These are phyloP conservation scores for Aechmea fasciata DNA, from an alignment of 176 grass and related monocot species.

Conservation along the genomic window DNA sequence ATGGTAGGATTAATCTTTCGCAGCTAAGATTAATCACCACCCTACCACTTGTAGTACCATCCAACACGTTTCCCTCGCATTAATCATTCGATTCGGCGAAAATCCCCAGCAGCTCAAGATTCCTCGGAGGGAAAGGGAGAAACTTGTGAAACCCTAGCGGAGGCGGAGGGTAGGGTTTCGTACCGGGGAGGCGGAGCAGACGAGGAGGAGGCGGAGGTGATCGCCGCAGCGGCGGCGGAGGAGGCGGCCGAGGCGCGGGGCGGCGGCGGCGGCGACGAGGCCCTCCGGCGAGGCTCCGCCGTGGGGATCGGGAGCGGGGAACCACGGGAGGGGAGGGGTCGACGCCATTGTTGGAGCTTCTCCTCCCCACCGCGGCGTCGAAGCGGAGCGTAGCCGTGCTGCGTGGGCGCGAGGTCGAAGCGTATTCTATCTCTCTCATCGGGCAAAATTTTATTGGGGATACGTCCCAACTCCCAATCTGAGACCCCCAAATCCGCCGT, in stretches of 20 bases:
- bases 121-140: not conserved
- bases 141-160: not conserved
- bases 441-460: too few species aligned
- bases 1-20: too few species aligned
- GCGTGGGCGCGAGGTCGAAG: too few species aligned
- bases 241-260: conserved; percentile 35
- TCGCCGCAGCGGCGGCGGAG: conserved; percentile 33
- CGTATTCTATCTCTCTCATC: too few species aligned
- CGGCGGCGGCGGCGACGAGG: conserved; percentile 34
- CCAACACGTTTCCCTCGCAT: not conserved
- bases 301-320: not conserved
- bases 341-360: not conserved
- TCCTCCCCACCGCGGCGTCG: too few species aligned
- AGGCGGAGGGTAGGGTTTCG: not conserved
- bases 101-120: not conserved
- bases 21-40: too few species aligned
- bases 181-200: conserved; percentile 25
- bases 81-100: not conserved
- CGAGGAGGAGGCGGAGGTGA: conserved; percentile 30
- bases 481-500: too few species aligned
- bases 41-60: not conserved
- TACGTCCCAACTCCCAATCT: too few species aligned
- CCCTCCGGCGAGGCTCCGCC: not conserved
- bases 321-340: not conserved
- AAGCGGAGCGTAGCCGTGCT: too few species aligned